Percentiles rank a stretch among this genome's conserved stretches.
Evolutionary conservation across 169 alveolate species (phyloP).

Genomic region (Amoebophrya sp.): DNA sequence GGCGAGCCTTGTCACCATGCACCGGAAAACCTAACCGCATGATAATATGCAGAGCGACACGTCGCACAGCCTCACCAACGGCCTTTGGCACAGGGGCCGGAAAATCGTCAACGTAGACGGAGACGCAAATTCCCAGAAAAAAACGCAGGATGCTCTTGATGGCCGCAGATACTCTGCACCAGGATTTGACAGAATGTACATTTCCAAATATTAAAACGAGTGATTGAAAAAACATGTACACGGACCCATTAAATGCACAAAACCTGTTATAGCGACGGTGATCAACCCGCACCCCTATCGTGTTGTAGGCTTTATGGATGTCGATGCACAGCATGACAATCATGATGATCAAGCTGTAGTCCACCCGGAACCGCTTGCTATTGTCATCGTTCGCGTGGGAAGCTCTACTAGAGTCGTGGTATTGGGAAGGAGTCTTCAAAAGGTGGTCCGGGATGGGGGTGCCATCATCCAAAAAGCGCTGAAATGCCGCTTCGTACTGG

Average conservation of each 20-base stretch:
- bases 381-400: no score
- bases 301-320: not conserved
- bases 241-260: not conserved
- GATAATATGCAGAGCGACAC: not conserved
- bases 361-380: no score
- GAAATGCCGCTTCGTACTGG: no score
- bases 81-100: not conserved
- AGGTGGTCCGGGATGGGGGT: no score
- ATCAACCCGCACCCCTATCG: not conserved
- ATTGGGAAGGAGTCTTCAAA: no score
- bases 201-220: not conserved
- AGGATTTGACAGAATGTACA: not conserved
- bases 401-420: no score
- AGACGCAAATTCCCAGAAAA: not conserved
- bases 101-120: constrained; percentile 4
- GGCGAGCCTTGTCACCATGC: not conserved
- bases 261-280: not conserved
- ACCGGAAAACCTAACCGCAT: not conserved
- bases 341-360: no score
- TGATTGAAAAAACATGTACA: not conserved
- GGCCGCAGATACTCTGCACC: not conserved
- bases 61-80: not conserved
- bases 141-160: not conserved
- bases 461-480: no score
- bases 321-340: not conserved